Evolutionary conservation across 2,329 filamentous ascomycete genomes (phyloP), one percentile per base, ranked within the genome.

Genomic region (Colletotrichum tropicale): DNA sequence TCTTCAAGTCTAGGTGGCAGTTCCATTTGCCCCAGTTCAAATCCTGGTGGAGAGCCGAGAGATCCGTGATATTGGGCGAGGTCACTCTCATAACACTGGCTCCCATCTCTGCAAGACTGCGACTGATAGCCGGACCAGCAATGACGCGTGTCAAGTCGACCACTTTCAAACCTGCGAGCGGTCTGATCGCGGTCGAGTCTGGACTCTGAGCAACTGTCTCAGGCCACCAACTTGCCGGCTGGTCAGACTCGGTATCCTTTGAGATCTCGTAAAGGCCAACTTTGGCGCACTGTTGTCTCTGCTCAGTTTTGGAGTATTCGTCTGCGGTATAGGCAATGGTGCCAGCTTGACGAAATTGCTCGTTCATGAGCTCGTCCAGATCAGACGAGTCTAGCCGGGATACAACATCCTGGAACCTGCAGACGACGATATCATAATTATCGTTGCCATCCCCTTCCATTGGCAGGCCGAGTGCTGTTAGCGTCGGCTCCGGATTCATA

Each of bases 1-100:
- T 43, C 3, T 83, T 81, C 38, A 90, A 82, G 77, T 90, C 84
- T 0, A 90, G 81, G 71, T 84, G 79, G 2, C 82, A 76, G 38
- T 86, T 88, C 84, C 87, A 86, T 76, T 90, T 90, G 2, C 89
- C 89, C 82, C 85, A 86, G 75, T 86, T 89, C 5, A 90, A 80
- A 74, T 90, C 88, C 5, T 81, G 81, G 62, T 88, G 86, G 16
- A 89, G 65, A 0, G 65, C 64, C 0, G 83, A 83, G 66, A 87
- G 78, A 70, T 89, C 87, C 0, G 85, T 81, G 6, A 88, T 68
- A 15, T 85, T 79, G 3, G 82, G 79, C 1, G 81, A 81, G 0
- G 86, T 87, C 18, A 89, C 80, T 6, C 86, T 79, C 84, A 89
- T 84, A 1, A 89, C 86, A 48, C 83, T 85, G 0, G 88, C 88